A percentile compares a stretch with the other conserved stretches of the same genome.
These are phyloP conservation scores for Scheffersomyces coipomensis DNA, from an alignment of 805 yeast genomes.

Conservation along the genomic window DNA sequence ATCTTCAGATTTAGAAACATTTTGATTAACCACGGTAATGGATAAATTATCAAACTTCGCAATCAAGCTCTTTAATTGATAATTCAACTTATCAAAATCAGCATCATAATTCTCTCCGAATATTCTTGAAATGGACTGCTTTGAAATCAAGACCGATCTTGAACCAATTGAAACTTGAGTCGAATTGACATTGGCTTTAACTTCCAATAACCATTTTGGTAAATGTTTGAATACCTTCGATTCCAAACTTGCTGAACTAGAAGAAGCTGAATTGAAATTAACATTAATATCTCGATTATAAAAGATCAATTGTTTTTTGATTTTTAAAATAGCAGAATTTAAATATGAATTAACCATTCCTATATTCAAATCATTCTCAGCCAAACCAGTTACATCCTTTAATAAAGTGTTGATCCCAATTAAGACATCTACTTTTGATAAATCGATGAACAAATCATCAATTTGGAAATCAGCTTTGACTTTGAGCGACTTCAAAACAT, in stretches of 20 bases:
- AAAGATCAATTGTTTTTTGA: neutral
- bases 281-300: neutral
- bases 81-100: conserved; percentile 15
- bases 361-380: conserved; percentile 20
- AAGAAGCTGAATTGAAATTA: neutral
- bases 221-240: conserved; percentile 19
- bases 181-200: conserved; percentile 14
- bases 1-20: neutral
- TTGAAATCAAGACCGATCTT: conserved; percentile 35
- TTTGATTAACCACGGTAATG: neutral
- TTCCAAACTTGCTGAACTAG: conserved; percentile 7
- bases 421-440: conserved; percentile 28
- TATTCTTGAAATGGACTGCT: conserved; percentile 12
- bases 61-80: conserved; percentile 18
- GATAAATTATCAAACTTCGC: conserved; percentile 1
- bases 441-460: conserved; percentile 19
- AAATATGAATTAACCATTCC: conserved; percentile 24
- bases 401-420: conserved; percentile 30
- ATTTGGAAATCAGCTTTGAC: conserved; percentile 18
- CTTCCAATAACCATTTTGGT: conserved; percentile 34
- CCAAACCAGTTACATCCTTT: conserved; percentile 19
- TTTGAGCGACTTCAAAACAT: conserved; percentile 26
- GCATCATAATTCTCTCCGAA: conserved; percentile 11
- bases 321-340: neutral
- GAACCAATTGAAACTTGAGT: conserved; percentile 30